phyloP scores from a whole-genome alignment of 2,329 filamentous ascomycete species.

The Cladosporium oxysporum region DNA sequence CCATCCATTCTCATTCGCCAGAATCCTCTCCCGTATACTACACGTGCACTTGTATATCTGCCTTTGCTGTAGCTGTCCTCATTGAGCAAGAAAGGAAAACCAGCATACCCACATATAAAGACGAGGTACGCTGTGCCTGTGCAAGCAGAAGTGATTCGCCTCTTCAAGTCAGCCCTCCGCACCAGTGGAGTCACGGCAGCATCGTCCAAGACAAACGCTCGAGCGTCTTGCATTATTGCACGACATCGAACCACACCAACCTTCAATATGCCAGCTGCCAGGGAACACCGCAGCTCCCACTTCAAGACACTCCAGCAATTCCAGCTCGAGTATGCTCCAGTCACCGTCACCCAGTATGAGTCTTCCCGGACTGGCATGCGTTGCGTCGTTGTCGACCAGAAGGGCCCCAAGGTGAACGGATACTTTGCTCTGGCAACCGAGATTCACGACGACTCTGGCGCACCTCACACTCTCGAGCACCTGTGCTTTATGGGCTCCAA shows the following conservation, averaged over 20 bases:
- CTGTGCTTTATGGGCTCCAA: slow-evolving; percentile 72
- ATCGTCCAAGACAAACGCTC: neutral
- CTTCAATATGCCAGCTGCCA: slow-evolving; percentile 32
- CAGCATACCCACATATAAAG: neutral
- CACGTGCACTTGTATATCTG: neutral
- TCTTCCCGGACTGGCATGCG: slow-evolving; percentile 93
- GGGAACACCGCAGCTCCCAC: slow-evolving; percentile 48
- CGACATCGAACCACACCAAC: neutral
- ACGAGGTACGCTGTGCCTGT: neutral
- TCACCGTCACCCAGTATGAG: slow-evolving; percentile 90
- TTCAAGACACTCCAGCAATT: slow-evolving; percentile 88
- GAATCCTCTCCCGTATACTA: neutral
- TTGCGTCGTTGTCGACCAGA: slow-evolving; percentile 85
- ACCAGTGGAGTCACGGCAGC: slow-evolving; percentile 7
- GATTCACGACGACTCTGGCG: slow-evolving; percentile 95
- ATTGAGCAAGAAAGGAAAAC: neutral
- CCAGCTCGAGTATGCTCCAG: slow-evolving; percentile 84
- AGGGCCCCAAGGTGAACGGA: slow-evolving; percentile 92
- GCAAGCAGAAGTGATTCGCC: slow-evolving; percentile 1
- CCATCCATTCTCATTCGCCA: neutral
- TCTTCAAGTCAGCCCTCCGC: slow-evolving; percentile 4
- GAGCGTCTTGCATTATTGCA: slow-evolving; percentile 7
- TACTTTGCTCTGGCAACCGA: slow-evolving; percentile 96
- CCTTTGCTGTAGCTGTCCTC: neutral
- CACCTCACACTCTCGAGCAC: slow-evolving; percentile 62